These are phyloP conservation scores for Colletotrichum cereale DNA, from an alignment of 2,329 filamentous ascomycete genomes.

Conservation along the genomic window DNA sequence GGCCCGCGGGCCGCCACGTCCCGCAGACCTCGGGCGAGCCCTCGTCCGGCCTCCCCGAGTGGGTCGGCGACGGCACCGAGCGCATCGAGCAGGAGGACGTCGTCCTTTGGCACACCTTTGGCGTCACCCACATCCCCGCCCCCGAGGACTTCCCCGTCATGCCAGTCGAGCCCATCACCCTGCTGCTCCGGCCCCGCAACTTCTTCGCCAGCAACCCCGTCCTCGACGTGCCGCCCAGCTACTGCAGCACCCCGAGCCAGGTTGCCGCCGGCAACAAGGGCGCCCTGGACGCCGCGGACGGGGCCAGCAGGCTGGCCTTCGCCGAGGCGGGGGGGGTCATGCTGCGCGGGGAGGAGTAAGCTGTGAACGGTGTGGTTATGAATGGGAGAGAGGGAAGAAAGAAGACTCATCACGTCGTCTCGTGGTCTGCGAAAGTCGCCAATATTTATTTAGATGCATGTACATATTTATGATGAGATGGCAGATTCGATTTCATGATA, in stretches of 20 bases:
- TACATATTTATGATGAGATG: background rate
- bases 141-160: constrained; percentile 95
- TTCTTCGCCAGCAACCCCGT: constrained; percentile 87
- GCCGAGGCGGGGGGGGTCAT: background rate
- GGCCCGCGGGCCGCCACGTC: constrained; percentile 88
- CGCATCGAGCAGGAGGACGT: constrained; percentile 84
- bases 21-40: constrained; percentile 88
- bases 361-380: background rate
- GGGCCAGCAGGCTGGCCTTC: constrained; percentile 58
- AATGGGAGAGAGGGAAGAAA: no score
- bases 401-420: background rate
- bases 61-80: constrained; percentile 79
- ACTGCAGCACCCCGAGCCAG: constrained; percentile 78
- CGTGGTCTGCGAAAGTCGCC: no score
- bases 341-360: constrained; percentile 37
- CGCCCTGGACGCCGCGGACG: constrained; percentile 61
- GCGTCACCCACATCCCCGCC: constrained; percentile 87
- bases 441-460: background rate
- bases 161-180: constrained; percentile 87
- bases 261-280: constrained; percentile 59
- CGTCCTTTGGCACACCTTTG: constrained; percentile 95
- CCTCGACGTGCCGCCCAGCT: constrained; percentile 84
- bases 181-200: constrained; percentile 82
- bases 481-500: background rate
- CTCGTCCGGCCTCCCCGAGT: constrained; percentile 78